phyloP scores from a whole-genome alignment of 257 asterid genomes.

The Gentiana straminea region DNA sequence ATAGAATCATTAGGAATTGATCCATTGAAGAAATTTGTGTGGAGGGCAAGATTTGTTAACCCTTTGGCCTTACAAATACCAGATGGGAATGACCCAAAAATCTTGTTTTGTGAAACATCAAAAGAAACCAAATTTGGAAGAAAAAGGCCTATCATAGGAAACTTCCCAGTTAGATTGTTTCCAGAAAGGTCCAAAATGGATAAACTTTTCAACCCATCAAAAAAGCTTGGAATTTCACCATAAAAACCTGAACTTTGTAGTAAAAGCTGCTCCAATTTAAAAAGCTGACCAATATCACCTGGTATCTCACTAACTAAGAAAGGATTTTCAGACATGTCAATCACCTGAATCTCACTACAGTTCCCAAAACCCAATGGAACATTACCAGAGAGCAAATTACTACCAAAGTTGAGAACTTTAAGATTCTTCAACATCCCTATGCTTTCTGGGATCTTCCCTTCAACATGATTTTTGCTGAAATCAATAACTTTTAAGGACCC shows the following conservation, averaged over 20 bases:
- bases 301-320: constrained; percentile 70
- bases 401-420: constrained; percentile 50
- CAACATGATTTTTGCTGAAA: constrained; percentile 60
- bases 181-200: constrained; percentile 49
- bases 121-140: constrained; percentile 61
- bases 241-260: constrained; percentile 62
- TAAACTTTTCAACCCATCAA: constrained; percentile 47
- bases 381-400: constrained; percentile 64
- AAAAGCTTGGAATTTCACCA: constrained; percentile 48
- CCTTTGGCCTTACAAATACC: constrained; percentile 51
- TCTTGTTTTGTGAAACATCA: constrained; percentile 71
- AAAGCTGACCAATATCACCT: constrained; percentile 31
- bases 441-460: constrained; percentile 62
- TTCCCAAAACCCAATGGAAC: constrained; percentile 53
- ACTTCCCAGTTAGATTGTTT: constrained; percentile 54
- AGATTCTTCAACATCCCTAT: constrained; percentile 50
- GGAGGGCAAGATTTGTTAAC: constrained; percentile 43
- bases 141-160: constrained; percentile 34
- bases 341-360: constrained; percentile 48
- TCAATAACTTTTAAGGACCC: constrained; percentile 44
- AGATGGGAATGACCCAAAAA: constrained; percentile 56
- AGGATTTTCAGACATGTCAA: constrained; percentile 72
- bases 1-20: constrained; percentile 39
- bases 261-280: constrained; percentile 47
- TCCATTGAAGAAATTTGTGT: constrained; percentile 56